Evolutionary conservation across 495 filamentous ascomycete species (phyloP).

Genomic region (Cudoniella acicularis): DNA sequence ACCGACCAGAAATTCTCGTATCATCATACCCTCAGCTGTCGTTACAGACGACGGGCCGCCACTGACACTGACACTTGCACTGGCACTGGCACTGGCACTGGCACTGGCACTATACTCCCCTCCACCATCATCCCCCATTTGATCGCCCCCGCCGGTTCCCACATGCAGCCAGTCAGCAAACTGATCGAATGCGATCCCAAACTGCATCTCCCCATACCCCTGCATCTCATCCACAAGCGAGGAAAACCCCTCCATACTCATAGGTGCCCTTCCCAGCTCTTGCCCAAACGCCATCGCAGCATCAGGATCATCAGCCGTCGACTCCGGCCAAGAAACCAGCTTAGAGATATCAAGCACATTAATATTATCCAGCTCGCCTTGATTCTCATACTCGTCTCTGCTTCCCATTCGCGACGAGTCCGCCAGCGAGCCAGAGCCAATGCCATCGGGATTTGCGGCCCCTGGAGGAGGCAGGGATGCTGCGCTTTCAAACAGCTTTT

Average conservation of each 20-base stretch:
- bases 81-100: neutral
- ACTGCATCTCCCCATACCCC: neutral
- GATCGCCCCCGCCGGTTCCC: neutral
- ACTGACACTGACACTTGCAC: neutral
- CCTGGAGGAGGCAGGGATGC: neutral
- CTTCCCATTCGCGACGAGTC: neutral
- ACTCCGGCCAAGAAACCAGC: neutral
- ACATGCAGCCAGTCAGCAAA: neutral
- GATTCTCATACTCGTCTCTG: neutral
- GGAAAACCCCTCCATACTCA: neutral
- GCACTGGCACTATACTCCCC: neutral
- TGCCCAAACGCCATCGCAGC: neutral
- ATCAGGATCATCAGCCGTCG: neutral
- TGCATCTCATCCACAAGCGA: neutral
- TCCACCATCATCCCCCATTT: neutral
- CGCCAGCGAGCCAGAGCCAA: neutral
- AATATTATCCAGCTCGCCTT: neutral
- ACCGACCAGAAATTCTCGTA: neutral
- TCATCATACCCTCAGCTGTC: neutral
- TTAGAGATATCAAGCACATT: neutral
- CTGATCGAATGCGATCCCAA: neutral
- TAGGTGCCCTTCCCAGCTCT: neutral
- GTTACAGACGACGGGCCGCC: neutral
- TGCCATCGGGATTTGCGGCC: neutral
- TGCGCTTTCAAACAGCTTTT: neutral